These are phyloP conservation scores for Calamus simplicifolius DNA, from an alignment of 176 grass and related monocot species.

Conservation along the genomic window DNA sequence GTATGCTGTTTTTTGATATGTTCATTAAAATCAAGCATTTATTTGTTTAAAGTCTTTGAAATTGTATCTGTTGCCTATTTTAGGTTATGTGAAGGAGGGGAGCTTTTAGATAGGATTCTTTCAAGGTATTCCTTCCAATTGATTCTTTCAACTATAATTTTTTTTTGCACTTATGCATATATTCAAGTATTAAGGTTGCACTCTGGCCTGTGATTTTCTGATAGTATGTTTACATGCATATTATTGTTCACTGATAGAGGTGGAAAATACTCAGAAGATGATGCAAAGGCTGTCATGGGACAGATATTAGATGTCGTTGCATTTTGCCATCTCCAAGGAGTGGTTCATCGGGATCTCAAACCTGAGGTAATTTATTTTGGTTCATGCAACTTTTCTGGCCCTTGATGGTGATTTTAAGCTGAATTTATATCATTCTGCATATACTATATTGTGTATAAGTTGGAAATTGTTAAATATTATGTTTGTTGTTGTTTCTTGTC, in stretches of 20 bases:
- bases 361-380: constrained; percentile 51
- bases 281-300: constrained; percentile 68
- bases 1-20: neutral
- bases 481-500: too few relatives aligned
- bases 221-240: constrained; percentile 8
- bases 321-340: constrained; percentile 84
- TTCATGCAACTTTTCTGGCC: neutral
- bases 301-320: constrained; percentile 73
- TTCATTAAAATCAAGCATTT: neutral
- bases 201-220: neutral
- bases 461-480: too few relatives aligned
- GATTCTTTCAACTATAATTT: constrained; percentile 2
- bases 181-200: too few relatives aligned
- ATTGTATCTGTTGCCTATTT: constrained; percentile 1
- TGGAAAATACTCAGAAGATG: constrained; percentile 75
- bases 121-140: constrained; percentile 42
- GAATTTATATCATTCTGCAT: too few relatives aligned
- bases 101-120: constrained; percentile 77
- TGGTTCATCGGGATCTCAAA: constrained; percentile 82
- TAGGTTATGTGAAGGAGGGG: constrained; percentile 73
- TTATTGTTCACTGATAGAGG: constrained; percentile 34
- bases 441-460: too few relatives aligned
- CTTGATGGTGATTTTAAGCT: too few relatives aligned
- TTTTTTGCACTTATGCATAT: too few relatives aligned
- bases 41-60: neutral